phyloP scores from a whole-genome alignment of 805 yeast species.

The Candida hungchunana region DNA sequence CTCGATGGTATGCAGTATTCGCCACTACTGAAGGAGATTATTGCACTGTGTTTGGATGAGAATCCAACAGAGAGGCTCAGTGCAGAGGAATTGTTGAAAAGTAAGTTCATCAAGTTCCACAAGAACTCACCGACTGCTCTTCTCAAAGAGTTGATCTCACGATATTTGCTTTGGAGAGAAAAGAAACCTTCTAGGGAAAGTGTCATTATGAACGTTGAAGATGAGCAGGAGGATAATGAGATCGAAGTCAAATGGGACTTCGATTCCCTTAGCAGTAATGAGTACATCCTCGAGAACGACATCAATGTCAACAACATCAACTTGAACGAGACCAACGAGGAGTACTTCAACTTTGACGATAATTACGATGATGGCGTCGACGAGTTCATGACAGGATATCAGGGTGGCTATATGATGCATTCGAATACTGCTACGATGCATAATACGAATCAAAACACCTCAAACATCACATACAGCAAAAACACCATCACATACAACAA shows the following conservation, averaged over 20 bases:
- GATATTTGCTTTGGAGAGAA: slow-evolving; percentile 75
- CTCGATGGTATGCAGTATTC: slow-evolving; percentile 87
- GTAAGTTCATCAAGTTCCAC: slow-evolving; percentile 65
- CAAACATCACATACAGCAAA: slow-evolving; percentile 24
- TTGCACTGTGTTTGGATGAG: slow-evolving; percentile 91
- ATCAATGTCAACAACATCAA: slow-evolving; percentile 40
- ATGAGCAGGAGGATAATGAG: slow-evolving; percentile 36
- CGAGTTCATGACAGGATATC: slow-evolving; percentile 26
- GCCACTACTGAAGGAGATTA: slow-evolving; percentile 71
- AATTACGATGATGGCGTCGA: slow-evolving; percentile 28
- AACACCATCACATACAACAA: slow-evolving; percentile 29
- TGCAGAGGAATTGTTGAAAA: slow-evolving; percentile 78
- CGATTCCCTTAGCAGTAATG: slow-evolving; percentile 72
- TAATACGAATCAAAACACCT: slow-evolving; percentile 10
- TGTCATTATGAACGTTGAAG: slow-evolving; percentile 36
- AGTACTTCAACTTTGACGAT: slow-evolving; percentile 23
- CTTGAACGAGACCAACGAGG: slow-evolving; percentile 20
- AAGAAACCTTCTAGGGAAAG: slow-evolving; percentile 53
- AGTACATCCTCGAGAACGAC: slow-evolving; percentile 69
- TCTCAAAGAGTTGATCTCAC: slow-evolving; percentile 69
- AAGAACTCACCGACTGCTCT: slow-evolving; percentile 54
- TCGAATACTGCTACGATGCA: slow-evolving; percentile 19
- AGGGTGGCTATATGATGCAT: slow-evolving; percentile 17
- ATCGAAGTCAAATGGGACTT: slow-evolving; percentile 80
- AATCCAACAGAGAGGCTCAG: slow-evolving; percentile 82